A percentile compares a stretch with the other conserved stretches of the same genome.
These are phyloP conservation scores for Liriodendron chinense DNA, from an alignment of 164 flowering plant species.

Conservation along the genomic window DNA sequence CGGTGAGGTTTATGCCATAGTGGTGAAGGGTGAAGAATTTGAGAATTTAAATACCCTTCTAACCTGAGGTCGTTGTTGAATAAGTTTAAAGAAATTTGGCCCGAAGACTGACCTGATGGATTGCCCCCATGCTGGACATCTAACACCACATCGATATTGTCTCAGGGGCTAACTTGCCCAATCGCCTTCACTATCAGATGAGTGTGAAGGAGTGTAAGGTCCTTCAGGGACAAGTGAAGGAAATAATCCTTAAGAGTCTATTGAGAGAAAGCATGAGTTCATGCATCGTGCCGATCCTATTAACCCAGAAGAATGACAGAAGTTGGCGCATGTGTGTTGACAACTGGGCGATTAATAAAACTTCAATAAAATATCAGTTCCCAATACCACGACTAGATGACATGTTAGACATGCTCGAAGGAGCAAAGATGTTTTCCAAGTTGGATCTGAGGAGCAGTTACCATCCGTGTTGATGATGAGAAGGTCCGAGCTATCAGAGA, in stretches of 20 bases:
- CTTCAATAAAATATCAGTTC: no score
- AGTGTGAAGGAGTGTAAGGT: conserved; percentile 1
- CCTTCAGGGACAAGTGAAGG: not conserved
- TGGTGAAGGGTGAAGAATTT: not conserved
- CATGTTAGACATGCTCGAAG: not conserved
- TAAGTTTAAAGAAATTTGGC: not conserved
- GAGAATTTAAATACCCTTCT: not conserved
- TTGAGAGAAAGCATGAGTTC: no score
- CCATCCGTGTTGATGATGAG: no score
- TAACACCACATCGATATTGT: conserved; percentile 5
- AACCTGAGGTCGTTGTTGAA: not conserved
- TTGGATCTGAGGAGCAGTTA: not conserved
- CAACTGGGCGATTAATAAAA: no score
- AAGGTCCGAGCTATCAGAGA: no score
- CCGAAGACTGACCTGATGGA: not conserved
- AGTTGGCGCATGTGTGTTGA: not conserved
- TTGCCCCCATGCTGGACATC: conserved; percentile 2
- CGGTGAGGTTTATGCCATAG: not conserved
- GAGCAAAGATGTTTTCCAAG: not conserved
- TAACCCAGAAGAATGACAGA: not conserved
- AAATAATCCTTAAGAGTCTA: not conserved
- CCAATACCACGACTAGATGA: no score
- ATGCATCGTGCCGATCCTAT: no score
- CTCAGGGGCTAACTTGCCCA: not conserved
- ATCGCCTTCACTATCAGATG: conserved; percentile 4